A percentile compares a stretch with the other conserved stretches of the same genome.
These are phyloP conservation scores for Laguncularia racemosa DNA, from an alignment of 345 rosid genomes.

Conservation along the genomic window DNA sequence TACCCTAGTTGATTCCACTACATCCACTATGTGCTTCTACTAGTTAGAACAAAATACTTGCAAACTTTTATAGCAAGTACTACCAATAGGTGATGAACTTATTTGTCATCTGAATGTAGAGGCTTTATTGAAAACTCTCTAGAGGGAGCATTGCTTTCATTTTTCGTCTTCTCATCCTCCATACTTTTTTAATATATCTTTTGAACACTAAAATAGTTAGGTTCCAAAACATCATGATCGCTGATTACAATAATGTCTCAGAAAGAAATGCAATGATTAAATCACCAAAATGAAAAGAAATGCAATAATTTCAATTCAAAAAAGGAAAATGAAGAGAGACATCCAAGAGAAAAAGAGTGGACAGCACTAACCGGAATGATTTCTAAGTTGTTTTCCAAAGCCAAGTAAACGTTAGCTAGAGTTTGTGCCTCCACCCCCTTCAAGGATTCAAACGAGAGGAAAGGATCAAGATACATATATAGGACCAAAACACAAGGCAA, in stretches of 20 bases:
- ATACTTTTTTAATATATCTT: neutral
- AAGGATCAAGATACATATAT: slow-evolving; percentile 1
- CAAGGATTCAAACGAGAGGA: slow-evolving; percentile 4
- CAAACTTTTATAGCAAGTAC: too few relatives aligned
- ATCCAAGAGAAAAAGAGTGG: neutral
- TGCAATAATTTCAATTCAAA: neutral
- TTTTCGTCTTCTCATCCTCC: too few relatives aligned
- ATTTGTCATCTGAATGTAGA: too few relatives aligned
- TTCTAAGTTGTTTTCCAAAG: slow-evolving; percentile 92
- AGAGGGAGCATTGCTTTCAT: too few relatives aligned
- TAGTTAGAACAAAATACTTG: too few relatives aligned
- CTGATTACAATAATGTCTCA: neutral
- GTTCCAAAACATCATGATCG: neutral
- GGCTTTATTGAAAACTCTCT: too few relatives aligned
- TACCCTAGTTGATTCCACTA: too few relatives aligned
- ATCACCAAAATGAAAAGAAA: neutral
- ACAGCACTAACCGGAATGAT: slow-evolving; percentile 77
- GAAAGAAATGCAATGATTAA: neutral
- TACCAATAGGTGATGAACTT: too few relatives aligned
- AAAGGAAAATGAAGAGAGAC: neutral
- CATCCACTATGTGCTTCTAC: too few relatives aligned
- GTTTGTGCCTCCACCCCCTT: slow-evolving; percentile 99
- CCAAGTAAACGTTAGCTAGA: slow-evolving; percentile 89
- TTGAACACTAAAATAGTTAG: neutral
- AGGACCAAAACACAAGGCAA: slow-evolving; percentile 2